Conservation (phyloP, 2,329 filamentous ascomycete species). For the Exophiala aquamarina region DNA sequence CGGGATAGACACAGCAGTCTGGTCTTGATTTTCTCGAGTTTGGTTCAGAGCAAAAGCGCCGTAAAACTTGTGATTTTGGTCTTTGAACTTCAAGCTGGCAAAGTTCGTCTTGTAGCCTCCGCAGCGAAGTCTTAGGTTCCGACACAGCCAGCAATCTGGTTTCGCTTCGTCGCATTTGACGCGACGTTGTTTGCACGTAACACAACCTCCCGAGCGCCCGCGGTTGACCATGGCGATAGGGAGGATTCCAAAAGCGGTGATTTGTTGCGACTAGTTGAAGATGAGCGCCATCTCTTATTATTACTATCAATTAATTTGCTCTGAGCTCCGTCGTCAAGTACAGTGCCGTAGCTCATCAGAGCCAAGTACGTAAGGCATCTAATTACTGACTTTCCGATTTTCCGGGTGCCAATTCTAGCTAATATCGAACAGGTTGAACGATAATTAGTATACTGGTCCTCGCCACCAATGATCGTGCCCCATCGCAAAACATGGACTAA, state of each 20-base stretch:
- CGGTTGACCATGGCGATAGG: constrained; percentile 25
- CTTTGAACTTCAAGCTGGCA: constrained; percentile 28
- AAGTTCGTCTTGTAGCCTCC: constrained; percentile 26
- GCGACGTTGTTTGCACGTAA: constrained; percentile 40
- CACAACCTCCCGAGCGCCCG: constrained; percentile 34
- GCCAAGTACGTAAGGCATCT: too few species aligned
- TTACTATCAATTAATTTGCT: too few species aligned
- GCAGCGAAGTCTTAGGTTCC: not conserved
- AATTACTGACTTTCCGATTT: too few species aligned
- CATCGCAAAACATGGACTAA: too few species aligned
- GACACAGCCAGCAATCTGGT: constrained; percentile 31
- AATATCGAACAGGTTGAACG: too few species aligned
- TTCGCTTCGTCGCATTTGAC: constrained; percentile 42
- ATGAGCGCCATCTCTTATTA: constrained; percentile 7
- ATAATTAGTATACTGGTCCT: too few species aligned
- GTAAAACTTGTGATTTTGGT: constrained; percentile 3
- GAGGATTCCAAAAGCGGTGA: too few species aligned
- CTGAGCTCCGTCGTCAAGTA: too few species aligned
- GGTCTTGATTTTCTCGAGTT: constrained; percentile 26
- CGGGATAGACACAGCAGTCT: constrained; percentile 23
- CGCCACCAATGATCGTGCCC: too few species aligned
- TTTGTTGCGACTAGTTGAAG: constrained; percentile 1
- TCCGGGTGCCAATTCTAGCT: too few species aligned
- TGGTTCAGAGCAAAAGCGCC: not conserved
- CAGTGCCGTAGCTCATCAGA: too few species aligned